Evolutionary conservation across 352 stramenopile genomes (phyloP).

Genomic region (Salisapilia sapeloensis): DNA sequence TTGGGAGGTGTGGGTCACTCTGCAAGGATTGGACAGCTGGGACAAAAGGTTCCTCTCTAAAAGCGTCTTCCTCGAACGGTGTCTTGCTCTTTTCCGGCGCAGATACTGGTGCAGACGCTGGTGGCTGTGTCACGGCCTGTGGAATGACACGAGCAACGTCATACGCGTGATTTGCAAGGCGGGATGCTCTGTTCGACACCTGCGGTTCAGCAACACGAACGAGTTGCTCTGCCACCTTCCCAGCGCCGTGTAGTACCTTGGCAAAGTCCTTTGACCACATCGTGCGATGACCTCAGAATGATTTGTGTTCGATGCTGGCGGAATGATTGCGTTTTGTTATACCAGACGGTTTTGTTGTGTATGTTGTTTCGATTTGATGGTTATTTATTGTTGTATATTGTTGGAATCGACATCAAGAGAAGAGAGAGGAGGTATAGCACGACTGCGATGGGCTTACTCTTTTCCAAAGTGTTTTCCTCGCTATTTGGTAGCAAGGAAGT

Average conservation of each 20-base stretch:
- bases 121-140: constrained; percentile 14
- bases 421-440: too few species aligned
- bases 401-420: too few species aligned
- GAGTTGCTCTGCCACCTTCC: constrained; percentile 43
- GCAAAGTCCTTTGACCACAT: constrained; percentile 64
- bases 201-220: constrained; percentile 16
- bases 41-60: too few species aligned
- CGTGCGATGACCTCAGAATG: not conserved
- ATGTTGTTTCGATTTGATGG: too few species aligned
- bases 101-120: not conserved
- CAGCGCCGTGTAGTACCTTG: constrained; percentile 45
- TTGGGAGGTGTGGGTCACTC: too few species aligned
- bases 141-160: constrained; percentile 29
- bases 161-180: constrained; percentile 18
- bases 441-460: constrained; percentile 96
- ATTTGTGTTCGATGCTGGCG: too few species aligned
- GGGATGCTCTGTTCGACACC: constrained; percentile 7
- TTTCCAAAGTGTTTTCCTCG: constrained; percentile 94
- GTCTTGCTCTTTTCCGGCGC: too few species aligned
- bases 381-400: too few species aligned
- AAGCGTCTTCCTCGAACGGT: too few species aligned
- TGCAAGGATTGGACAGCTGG: too few species aligned
- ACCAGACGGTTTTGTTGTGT: too few species aligned
- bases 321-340: too few species aligned
- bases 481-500: constrained; percentile 99